phyloP scores from a whole-genome alignment of 352 stramenopile species.

The Globisporangium yorkense region DNA sequence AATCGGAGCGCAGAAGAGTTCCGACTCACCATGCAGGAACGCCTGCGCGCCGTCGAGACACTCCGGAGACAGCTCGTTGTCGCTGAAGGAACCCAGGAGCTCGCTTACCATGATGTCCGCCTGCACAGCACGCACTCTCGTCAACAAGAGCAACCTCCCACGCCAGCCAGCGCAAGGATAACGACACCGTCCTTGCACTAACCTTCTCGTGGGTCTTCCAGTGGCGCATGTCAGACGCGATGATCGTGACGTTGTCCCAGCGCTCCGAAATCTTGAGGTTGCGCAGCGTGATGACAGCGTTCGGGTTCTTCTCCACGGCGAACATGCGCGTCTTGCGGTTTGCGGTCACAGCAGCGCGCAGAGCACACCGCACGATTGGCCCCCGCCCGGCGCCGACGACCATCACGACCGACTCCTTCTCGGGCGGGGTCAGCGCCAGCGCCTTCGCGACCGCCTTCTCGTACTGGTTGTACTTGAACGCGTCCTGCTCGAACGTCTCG shows the following conservation, averaged over 20 bases:
- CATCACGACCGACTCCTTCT: constrained; percentile 80
- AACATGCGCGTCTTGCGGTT: constrained; percentile 86
- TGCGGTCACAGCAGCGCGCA: constrained; percentile 62
- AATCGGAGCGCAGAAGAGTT: not conserved
- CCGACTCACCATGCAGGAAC: constrained; percentile 80
- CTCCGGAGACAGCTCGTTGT: constrained; percentile 99
- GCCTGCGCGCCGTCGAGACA: constrained; percentile 94
- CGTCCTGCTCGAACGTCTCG: constrained; percentile 98
- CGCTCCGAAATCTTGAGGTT: constrained; percentile 84
- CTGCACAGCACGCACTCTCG: not conserved
- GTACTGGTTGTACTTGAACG: constrained; percentile 98
- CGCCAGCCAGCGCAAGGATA: not conserved
- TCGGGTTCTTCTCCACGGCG: constrained; percentile 98
- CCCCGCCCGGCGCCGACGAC: constrained; percentile 94
- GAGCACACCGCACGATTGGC: constrained; percentile 89
- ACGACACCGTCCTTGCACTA: not conserved
- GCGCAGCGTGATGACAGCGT: constrained; percentile 93
- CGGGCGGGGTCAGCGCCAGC: constrained; percentile 42
- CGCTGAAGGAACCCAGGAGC: constrained; percentile 94
- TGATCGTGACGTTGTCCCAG: constrained; percentile 84
- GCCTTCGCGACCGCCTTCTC: constrained; percentile 89
- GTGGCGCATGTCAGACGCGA: constrained; percentile 82
- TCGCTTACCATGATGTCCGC: constrained; percentile 96
- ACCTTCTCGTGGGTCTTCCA: constrained; percentile 72
- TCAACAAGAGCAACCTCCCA: too few relatives aligned